Conservation (phyloP, 495 filamentous ascomycete genomes). For the Podospora comata region DNA sequence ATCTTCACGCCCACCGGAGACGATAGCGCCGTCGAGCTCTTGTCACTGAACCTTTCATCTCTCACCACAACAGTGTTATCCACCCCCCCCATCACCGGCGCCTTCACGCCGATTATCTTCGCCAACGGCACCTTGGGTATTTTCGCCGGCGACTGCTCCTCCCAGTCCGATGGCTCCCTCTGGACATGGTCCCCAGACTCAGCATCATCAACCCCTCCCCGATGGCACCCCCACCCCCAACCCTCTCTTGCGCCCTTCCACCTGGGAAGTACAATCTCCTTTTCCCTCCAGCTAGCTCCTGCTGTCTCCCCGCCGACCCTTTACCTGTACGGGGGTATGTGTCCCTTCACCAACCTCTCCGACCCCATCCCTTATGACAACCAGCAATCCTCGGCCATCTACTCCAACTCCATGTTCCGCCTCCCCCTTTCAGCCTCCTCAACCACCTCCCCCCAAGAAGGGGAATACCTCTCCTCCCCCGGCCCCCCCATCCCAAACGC, state of each 20-base stretch:
- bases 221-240: constrained; percentile 30
- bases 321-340: constrained; percentile 88
- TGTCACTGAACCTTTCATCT: constrained; percentile 55
- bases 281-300: constrained; percentile 57
- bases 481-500: constrained; percentile 71
- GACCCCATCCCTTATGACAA: constrained; percentile 38
- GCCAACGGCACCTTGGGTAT: constrained; percentile 64
- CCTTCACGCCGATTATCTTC: constrained; percentile 64
- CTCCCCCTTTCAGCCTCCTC: constrained; percentile 43
- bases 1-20: constrained; percentile 47
- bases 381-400: constrained; percentile 62
- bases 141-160: constrained; percentile 65
- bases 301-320: constrained; percentile 46
- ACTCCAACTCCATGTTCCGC: constrained; percentile 71
- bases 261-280: constrained; percentile 64
- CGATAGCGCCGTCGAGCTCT: constrained; percentile 43
- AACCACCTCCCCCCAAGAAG: constrained; percentile 26
- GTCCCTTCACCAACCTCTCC: constrained; percentile 53
- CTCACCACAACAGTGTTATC: constrained; percentile 2
- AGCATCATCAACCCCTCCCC: neutral
- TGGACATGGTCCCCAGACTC: constrained; percentile 39
- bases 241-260: constrained; percentile 50
- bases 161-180: constrained; percentile 31
- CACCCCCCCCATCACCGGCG: constrained; percentile 30
- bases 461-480: constrained; percentile 56